Base-by-base conservation (phyloP, 2,329 filamentous ascomycete genomes). In the Sarocladium oryzae region DNA sequence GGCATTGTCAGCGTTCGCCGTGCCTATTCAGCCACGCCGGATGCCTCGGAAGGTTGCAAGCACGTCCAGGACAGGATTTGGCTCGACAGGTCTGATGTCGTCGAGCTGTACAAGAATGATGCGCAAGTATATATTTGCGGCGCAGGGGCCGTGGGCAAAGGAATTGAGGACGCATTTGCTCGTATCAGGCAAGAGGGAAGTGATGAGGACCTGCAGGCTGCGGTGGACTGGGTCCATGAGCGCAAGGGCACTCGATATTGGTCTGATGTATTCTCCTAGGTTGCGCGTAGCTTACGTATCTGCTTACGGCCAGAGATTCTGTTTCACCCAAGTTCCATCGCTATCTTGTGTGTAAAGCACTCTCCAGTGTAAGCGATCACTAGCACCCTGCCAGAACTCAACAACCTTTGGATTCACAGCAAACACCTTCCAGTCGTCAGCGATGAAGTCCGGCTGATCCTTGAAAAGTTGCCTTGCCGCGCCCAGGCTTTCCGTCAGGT, bases 71-170 rank as follows among this genome's bases (percentile, higher is more conserved):
- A 78, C 41, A 60, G 69, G 5, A 52, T 78, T 49, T 62, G 57
- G 9, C 63, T 60, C 3, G 65, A 73, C 50, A 56, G 63, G 5
- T 60, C 66, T 2, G 66, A 71, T 35, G 55, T 74, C 2, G 54
- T 60, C 13, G 56, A 62, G 20, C 59, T 74, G 18, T 77, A 72
- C 71, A 53, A 63, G 4, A 55, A 61, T 8, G 74, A 70, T 3
- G 74, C 82, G 0, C 77, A 77, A 58, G 66, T 85, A 0, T 88
- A 79, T 58, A 76, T 87, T 2, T 89, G 85, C 61, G 85, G 85
- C 3, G 80, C 78, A 38, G 68, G 71, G 4, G 68, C 67, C 13
- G 67, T 82, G 1, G 76, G 74, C 16, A 70, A 73, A 49, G 76
- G 67, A 0, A 67, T 81, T 15, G 68, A 71, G 53, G 67, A 69